Base-by-base conservation (phyloP, 2,329 filamentous ascomycete genomes). In the Fusarium sp. region DNA sequence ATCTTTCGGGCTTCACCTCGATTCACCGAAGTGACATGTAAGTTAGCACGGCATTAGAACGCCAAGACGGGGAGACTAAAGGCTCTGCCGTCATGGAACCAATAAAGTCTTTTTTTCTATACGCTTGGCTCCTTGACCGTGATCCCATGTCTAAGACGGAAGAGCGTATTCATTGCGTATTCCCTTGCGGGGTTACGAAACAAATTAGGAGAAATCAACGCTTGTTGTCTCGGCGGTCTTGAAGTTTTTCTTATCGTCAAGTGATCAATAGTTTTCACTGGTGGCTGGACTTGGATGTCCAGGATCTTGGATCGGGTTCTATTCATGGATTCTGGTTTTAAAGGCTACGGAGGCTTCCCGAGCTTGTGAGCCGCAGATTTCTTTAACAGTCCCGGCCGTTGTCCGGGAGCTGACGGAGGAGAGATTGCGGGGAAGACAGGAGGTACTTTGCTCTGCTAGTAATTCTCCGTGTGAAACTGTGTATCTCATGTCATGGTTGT, bases 331-430 rank as follows among this genome's bases (percentile, higher is more conserved):
- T 18, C 49, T n/a, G 23, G 49, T 23, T 26, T 14, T 28, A 28
- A 52, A 52, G 13, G 6, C 34, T 45, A 65, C 68, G 68, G 68
- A 71, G 56, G 60, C 69, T 65, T 59, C 44, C 68, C 68, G 68
- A 69, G 50, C 21, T 62, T 53, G 37, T 62, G 41, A 49, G 62
- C 60, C 60, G 60, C 58, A 60, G 6, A 25, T 37, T 49, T 28
- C 14, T 46, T 25, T 31, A 26, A 25, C 34, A 48, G 26, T 65
- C 41, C 58, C 67, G 67, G 58, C 55, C 55, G 62, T 52, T 43
- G 30, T 46, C 56, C 68, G 68, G 67, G 60, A 65, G 39, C 46
- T 41, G 59, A 70, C 67, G 67, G 67, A 60, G 46, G n/a, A 46
- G 26, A 44, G 45, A 50, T 41, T 64, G 60, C 44, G 67, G 67